Percentiles rank a stretch among this genome's conserved stretches.
These are phyloP conservation scores for Xylariaceae sp. DNA, from an alignment of 2,329 filamentous ascomycete species.

Conservation along the genomic window DNA sequence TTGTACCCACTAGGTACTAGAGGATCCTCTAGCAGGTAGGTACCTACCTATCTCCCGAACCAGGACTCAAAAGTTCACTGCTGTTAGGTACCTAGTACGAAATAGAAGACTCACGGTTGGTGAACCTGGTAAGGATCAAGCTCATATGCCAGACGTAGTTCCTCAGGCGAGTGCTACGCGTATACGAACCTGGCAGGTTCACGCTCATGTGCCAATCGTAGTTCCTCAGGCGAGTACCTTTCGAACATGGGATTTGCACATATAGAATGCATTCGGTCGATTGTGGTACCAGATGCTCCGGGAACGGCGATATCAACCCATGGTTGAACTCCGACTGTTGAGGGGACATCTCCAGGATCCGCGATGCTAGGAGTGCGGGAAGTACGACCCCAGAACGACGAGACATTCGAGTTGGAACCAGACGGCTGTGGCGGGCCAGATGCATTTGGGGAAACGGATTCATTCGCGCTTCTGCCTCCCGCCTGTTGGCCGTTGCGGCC, in stretches of 20 bases:
- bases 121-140: too few relatives aligned
- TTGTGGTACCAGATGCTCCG: background rate
- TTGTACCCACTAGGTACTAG: too few relatives aligned
- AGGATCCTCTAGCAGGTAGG: too few relatives aligned
- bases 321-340: background rate
- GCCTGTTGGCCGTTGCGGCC: background rate
- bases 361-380: background rate
- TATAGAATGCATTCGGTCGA: constrained; percentile 7
- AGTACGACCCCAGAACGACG: background rate
- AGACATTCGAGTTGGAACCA: background rate
- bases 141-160: constrained; percentile 5
- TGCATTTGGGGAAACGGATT: background rate
- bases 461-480: background rate
- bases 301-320: background rate
- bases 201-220: constrained; percentile 9
- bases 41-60: too few relatives aligned
- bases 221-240: constrained; percentile 10
- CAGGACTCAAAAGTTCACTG: too few relatives aligned
- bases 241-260: constrained; percentile 1
- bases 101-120: too few relatives aligned
- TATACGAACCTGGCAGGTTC: too few relatives aligned
- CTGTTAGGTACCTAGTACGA: too few relatives aligned
- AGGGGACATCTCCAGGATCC: background rate
- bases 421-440: background rate
- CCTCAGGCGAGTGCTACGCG: constrained; percentile 4